Evolutionary conservation across 2,329 filamentous ascomycete genomes (phyloP), one percentile per base, ranked within the genome.

Genomic region (Aspergillus udagawae): DNA sequence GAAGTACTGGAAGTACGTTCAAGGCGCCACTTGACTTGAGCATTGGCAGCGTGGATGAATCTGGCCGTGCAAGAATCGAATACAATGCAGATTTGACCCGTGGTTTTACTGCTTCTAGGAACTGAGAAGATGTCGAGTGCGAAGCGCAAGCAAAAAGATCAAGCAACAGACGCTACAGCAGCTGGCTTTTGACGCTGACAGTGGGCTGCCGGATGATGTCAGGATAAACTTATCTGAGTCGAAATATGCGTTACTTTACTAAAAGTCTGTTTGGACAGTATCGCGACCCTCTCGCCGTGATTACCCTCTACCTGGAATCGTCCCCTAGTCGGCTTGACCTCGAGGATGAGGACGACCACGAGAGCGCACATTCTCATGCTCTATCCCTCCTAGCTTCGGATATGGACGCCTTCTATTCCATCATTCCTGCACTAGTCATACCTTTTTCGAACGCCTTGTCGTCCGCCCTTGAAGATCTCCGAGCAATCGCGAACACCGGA

Each of bases 281-380:
- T 55, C 73, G 70, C 29, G 70, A 75, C 50, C 67, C 66, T 10
- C 60, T 74, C 21, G 66, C 69, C 32, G 63, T 75, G n/a, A 70
- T 74, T 51, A 63, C 69, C 1, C 60, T 76, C n/a, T 77, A 74
- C 48, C 65, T 76, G 6, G 69, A 75, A 20, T 68, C 70, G 3
- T 60, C 67, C 8, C 55, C 63, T 17, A 44, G 56, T 27, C 60
- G 62, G 25, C 61, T 68, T 45, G 64, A 67, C 28, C 49, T 56
- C 14, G 60, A 68, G 12, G 52, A 58, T 23, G 23, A 5, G 54
- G 61, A 67, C 32, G 45, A 53, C 21, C 51, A 53, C 23, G 49
- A 60, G 35, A 53, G 52, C 35, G 64, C 67, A 25, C 63, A 72
- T 29, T 61, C 63, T 7, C 63, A 72, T 29, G 61, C 64, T 8